These are phyloP conservation scores for Monosporascus sp. DNA, from an alignment of 2,329 filamentous ascomycete species.

Conservation along the genomic window DNA sequence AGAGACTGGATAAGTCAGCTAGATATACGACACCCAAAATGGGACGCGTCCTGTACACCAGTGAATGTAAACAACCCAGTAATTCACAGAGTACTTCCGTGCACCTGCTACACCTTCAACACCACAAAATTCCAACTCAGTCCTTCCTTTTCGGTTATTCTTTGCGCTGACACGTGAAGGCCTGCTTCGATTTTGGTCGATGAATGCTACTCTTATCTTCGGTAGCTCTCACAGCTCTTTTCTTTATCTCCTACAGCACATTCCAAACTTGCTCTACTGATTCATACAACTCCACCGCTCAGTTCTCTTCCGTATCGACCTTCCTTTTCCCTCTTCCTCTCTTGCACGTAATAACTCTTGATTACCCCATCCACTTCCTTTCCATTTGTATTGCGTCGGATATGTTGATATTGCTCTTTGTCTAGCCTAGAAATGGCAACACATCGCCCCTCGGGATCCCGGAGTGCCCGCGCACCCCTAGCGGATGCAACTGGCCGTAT, in stretches of 20 bases:
- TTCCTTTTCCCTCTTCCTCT: neutral
- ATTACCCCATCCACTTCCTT: neutral
- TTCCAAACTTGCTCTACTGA: too few species aligned
- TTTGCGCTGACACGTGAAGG: neutral
- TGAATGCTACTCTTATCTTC: neutral
- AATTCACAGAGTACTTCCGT: neutral
- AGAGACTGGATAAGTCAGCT: too few species aligned
- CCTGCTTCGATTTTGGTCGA: neutral
- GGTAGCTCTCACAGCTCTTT: neutral
- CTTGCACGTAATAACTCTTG: neutral
- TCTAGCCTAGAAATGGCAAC: constrained; percentile 2
- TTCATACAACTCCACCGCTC: too few species aligned
- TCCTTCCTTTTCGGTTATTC: neutral
- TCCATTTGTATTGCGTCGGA: neutral
- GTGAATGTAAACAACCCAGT: too few species aligned
- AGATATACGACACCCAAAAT: too few species aligned
- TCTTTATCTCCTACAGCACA: neutral
- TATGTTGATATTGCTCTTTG: constrained; percentile 1
- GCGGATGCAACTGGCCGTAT: constrained; percentile 25
- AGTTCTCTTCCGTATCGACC: too few species aligned
- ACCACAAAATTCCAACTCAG: neutral
- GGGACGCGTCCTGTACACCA: too few species aligned
- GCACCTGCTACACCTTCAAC: neutral
- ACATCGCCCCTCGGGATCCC: constrained; percentile 18
- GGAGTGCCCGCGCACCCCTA: constrained; percentile 19